A percentile compares a stretch with the other conserved stretches of the same genome.
These are phyloP conservation scores for Trichoderma atroviride DNA, from an alignment of 2,329 filamentous ascomycete species.

Conservation along the genomic window DNA sequence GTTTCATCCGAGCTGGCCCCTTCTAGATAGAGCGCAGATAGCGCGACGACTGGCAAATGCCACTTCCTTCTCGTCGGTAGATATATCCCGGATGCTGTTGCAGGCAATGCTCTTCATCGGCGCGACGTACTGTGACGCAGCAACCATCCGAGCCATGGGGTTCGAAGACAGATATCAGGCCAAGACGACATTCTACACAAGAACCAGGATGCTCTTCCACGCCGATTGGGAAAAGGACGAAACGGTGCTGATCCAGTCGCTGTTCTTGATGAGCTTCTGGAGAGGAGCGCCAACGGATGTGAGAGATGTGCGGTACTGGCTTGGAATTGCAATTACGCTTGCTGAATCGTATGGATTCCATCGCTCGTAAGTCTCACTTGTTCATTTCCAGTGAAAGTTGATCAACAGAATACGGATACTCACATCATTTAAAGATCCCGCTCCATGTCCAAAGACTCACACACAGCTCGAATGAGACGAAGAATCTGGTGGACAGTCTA, in stretches of 20 bases:
- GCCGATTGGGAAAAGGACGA: constrained; percentile 56
- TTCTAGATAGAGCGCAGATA: constrained; percentile 52
- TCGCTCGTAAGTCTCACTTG: constrained; percentile 38
- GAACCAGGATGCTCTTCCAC: constrained; percentile 55
- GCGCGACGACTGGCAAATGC: constrained; percentile 40
- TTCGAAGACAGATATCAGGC: constrained; percentile 53
- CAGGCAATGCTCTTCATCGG: constrained; percentile 59
- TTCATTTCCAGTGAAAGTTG: too few species aligned
- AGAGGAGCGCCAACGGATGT: constrained; percentile 51
- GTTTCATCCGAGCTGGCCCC: constrained; percentile 60
- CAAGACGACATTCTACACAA: constrained; percentile 53
- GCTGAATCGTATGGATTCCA: constrained; percentile 54
- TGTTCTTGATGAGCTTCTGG: constrained; percentile 61
- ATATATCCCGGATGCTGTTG: constrained; percentile 52
- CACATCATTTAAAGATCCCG: constrained; percentile 31
- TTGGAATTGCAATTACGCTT: constrained; percentile 53
- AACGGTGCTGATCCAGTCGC: constrained; percentile 51
- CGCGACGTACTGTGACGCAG: constrained; percentile 54
- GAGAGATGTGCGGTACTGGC: constrained; percentile 54
- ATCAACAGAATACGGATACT: neutral
- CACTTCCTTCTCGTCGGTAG: constrained; percentile 32
- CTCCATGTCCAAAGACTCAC: constrained; percentile 35
- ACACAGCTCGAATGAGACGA: constrained; percentile 43
- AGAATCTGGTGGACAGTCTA: constrained; percentile 60
- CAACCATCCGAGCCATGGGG: constrained; percentile 47